Evolutionary conservation across 805 yeast species (phyloP), one percentile per base, ranked within the genome.

Genomic region (Starmera dryadoides): DNA sequence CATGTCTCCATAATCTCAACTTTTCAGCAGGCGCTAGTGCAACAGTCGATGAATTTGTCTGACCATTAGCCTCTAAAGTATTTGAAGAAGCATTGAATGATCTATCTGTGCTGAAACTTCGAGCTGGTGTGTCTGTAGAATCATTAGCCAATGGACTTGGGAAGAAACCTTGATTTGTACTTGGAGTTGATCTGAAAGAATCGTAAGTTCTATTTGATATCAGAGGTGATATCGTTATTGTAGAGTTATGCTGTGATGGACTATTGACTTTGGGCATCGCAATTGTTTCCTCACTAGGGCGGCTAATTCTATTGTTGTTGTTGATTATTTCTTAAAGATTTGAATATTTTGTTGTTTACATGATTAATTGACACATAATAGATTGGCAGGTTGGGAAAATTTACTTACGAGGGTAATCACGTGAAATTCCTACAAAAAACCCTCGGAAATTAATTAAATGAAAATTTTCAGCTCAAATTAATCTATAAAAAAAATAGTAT

Each of bases 1-100:
- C 96, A 46, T 88, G 94, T 35, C 98, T 67, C 98, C 98, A 93
- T 22, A 86, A 66, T 34, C 98, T 64, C 28, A 93, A 69, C 48
- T 81, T 79, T 46, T 91, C 97, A 0, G 89, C 93, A 42, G 85
- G 93, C 0, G 95, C 74, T 31, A 53, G 29, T 17, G 42, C 45
- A 1, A 33, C 8, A 12, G 33, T 34, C 21, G 30, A 11, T 10
- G n/a, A 25, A 25, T 25, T 9, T 9, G 28, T 9, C 12, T 9
- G 12, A 9, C 28, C 28, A 25, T 12, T 25, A 12, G 9, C 11
- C 9, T 25, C 12, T 9, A 9, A 9, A 25, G 28, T 12, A 25
- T 9, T 12, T 9, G 28, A 9, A 25, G 28, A 25, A 25, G 28
- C 28, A 12, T 12, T 25, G 28, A 25, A 25, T n/a, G n/a, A n/a